Evolutionary conservation across 306 rosid genomes (phyloP).

Genomic region (Boehmeria nivea): DNA sequence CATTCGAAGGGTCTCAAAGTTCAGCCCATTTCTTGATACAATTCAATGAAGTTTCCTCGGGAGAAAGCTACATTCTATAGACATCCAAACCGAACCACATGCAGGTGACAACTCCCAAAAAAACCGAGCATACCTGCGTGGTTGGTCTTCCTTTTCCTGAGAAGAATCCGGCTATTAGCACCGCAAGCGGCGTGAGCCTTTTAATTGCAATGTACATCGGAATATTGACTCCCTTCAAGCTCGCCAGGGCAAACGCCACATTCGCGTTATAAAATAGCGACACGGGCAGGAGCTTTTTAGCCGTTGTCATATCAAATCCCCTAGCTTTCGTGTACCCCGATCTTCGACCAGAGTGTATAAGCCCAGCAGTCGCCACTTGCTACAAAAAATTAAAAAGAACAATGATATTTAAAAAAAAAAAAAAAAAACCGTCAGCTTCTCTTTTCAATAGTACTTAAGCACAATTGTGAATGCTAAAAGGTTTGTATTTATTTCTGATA

Average conservation of each 20-base stretch:
- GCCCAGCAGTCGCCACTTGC: conserved; percentile 76
- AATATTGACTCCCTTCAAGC: conserved; percentile 93
- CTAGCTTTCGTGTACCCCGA: conserved; percentile 68
- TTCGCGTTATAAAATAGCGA: conserved; percentile 90
- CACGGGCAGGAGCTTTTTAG: conserved; percentile 66
- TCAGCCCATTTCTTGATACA: not conserved
- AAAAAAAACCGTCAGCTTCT: too few species aligned
- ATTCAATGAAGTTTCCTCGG: not conserved
- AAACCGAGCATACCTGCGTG: conserved; percentile 37
- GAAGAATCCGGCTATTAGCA: conserved; percentile 67
- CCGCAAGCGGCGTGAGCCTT: conserved; percentile 98
- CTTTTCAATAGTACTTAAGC: too few species aligned
- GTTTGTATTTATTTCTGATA: too few species aligned
- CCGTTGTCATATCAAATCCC: conserved; percentile 59
- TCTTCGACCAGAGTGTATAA: conserved; percentile 62
- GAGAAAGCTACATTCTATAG: not conserved
- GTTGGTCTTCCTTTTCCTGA: conserved; percentile 75
- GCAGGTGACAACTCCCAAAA: not conserved
- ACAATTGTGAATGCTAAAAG: too few species aligned
- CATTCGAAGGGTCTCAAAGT: not conserved
- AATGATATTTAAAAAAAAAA: not conserved
- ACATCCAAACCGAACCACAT: not conserved
- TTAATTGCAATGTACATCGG: conserved; percentile 97
- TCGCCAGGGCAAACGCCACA: conserved; percentile 94
- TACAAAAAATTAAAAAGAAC: conserved; percentile 20